Evolutionary conservation across 495 filamentous ascomycete species (phyloP), one percentile per base, ranked within the genome.

Genomic region (Aspergillus diversus): DNA sequence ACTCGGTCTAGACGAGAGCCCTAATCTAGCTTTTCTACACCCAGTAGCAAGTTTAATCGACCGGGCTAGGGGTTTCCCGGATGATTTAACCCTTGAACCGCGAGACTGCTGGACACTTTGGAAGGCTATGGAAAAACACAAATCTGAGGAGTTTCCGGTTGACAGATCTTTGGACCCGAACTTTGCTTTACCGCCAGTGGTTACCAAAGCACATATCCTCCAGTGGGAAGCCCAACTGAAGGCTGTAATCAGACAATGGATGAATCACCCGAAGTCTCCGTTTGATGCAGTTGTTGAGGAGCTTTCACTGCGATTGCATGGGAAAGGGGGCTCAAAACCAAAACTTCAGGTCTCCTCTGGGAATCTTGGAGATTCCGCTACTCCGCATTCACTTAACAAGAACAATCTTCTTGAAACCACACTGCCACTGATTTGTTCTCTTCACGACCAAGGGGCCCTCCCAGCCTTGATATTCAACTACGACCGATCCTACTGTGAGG

Each of bases 381-480:
- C 17, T 11, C 33, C 34, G 5, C 15, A 32, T 0, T 21, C 4
- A 12, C 34, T 68, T 1, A 43, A 39, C 21, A 33, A 50, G 11
- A 42, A 33, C 21, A 65, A 37, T 39, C 61, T 87, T 11, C 63
- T 75, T 6, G 53, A 71, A 5, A 84, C 80, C 5, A 85, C 83
- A 4, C 76, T 92, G 21, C 83, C 87, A 0, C 69, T 92, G 35
- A 76, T 92, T 0, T 77, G 72, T 32, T 80, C 85, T 13, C 81
- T 94, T 1, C 84, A 92, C 55, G 73, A 79, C 3, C 80, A 83
- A 60, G 80, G 83, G 58, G 89, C 88, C 3, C 78, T 94, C 5
- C 91, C 91, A 0, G 90, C 88, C 0, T 83, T 94, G 15, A 63
- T 93, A 5, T 93, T 94, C 79, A 91, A 90, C 60, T 93, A 89